Evolutionary conservation across 1,284 basidiomycete species (phyloP).

Genomic region (Heterobasidion irregulare): DNA sequence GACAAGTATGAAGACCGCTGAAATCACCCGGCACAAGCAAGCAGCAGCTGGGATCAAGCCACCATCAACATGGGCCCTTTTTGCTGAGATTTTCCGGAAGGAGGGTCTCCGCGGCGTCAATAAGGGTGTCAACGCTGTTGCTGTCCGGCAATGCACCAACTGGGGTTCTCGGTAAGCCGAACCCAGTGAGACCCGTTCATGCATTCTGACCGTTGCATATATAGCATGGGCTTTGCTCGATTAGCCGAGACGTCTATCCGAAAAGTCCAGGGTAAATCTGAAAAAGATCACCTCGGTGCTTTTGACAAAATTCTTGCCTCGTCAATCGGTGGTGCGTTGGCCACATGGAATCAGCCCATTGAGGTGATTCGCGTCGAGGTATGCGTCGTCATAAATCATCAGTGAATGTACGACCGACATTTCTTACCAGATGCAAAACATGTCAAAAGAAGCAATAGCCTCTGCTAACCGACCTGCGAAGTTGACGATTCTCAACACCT

Average conservation of each 20-base stretch:
- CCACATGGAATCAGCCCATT: slow-evolving; percentile 99
- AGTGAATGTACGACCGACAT: slow-evolving; percentile 4
- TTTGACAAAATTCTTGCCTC: slow-evolving; percentile 87
- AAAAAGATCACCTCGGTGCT: slow-evolving; percentile 70
- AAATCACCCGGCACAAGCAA: slow-evolving; percentile 97
- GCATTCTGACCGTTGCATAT: background rate
- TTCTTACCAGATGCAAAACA: slow-evolving; percentile 83
- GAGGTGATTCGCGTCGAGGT: slow-evolving; percentile 94
- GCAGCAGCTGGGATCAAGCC: slow-evolving; percentile 84
- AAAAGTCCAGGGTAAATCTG: slow-evolving; percentile 66
- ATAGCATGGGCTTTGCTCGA: slow-evolving; percentile 93
- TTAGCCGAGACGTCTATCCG: slow-evolving; percentile 83
- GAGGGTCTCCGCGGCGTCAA: slow-evolving; percentile 97
- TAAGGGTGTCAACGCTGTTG: slow-evolving; percentile 99
- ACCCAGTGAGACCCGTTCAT: background rate
- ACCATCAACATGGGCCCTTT: slow-evolving; percentile 92
- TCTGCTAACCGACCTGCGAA: slow-evolving; percentile 79
- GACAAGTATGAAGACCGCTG: slow-evolving; percentile 97
- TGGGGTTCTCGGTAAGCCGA: slow-evolving; percentile 88
- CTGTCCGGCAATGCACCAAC: slow-evolving; percentile 95
- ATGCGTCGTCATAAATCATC: slow-evolving; percentile 9
- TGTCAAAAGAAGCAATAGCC: slow-evolving; percentile 70
- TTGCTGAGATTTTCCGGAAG: slow-evolving; percentile 87
- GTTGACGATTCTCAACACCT: slow-evolving; percentile 86
- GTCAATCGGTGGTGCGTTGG: slow-evolving; percentile 91